Base-by-base conservation (phyloP, 768 basidiomycete genomes). In the Rhodosporidiobolus odoratus region DNA sequence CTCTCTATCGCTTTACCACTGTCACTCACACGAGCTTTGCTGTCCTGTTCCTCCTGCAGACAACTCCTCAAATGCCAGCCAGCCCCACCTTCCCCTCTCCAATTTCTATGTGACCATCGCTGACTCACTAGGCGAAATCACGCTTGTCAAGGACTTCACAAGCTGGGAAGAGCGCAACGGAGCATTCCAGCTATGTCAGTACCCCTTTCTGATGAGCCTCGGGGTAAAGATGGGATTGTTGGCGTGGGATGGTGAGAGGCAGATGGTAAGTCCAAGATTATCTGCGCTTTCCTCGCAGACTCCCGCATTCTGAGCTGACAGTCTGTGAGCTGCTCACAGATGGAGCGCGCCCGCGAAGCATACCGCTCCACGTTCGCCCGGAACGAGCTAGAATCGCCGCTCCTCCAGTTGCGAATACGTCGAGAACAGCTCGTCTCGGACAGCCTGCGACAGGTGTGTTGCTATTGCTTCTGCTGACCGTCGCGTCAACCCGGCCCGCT, bases 201-300 rank as follows among this genome's bases (percentile, higher is more conserved):
- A 76, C 52, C 75, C 75, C 3, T 76, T 76, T 66, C 32, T 73
- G 43, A 21, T 76, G 17, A 65, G 58, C 15, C 53, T 76, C 21
- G 75, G 75, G 19, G 64, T 58, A 8, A 76, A 76, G 67, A 54
- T 71, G 8, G n/a, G 40, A 2, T 48, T 76, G 17, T 32, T 75
- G 17, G 62, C 58, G 1, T 74, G 34, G 13, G 75, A 76, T 23
- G 67, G 59, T 12, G 62, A 66, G 40, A 56, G 72, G 0, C 66
- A 74, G 40, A 76, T 76, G 72, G 69, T 71, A 10, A 10, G 53
- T 41, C 4, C 12, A n/a, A n/a, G 1, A 6, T 7, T 12, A 2
- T 34, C 40, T 34, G 34, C 2, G 21, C n/a, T 12, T 0, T 32
- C 12, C 30, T 35, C 19, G 25, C 21, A 7, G 1, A 1, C 10